Evolutionary conservation across 1,284 basidiomycete species (phyloP).

Genomic region (Ceratobasidium sp.): DNA sequence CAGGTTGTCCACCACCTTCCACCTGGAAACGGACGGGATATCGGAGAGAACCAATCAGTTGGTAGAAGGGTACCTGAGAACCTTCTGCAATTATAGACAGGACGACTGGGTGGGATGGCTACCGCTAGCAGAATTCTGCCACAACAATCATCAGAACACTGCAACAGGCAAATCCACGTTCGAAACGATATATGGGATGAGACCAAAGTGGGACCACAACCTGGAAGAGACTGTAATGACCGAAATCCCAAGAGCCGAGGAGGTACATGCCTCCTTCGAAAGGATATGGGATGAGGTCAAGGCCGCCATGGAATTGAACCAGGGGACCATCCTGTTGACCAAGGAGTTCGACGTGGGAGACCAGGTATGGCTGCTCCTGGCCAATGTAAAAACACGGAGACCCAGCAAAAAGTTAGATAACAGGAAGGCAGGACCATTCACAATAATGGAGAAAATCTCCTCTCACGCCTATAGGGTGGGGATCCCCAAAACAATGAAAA

Average conservation of each 20-base stretch:
- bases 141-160: conserved; percentile 21
- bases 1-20: conserved; percentile 53
- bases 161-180: conserved; percentile 30
- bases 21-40: conserved; percentile 51
- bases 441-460: conserved; percentile 18
- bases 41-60: no score
- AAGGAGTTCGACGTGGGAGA: background rate
- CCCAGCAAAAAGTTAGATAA: conserved; percentile 8
- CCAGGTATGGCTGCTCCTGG: background rate
- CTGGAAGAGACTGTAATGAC: background rate
- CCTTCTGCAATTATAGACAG: no score
- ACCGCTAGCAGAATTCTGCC: no score
- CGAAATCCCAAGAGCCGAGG: background rate
- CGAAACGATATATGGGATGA: conserved; percentile 25
- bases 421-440: conserved; percentile 28
- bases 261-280: no score
- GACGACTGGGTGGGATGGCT: no score
- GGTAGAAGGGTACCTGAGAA: no score
- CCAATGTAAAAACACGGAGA: no score
- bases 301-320: conserved; percentile 6
- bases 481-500: conserved; percentile 10
- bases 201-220: no score
- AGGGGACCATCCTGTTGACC: background rate
- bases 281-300: no score
- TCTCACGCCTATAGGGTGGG: conserved; percentile 15